A percentile compares a stretch with the other conserved stretches of the same genome.
Conservation (phyloP, 768 basidiomycete genomes). For the Trametes cubensis region DNA sequence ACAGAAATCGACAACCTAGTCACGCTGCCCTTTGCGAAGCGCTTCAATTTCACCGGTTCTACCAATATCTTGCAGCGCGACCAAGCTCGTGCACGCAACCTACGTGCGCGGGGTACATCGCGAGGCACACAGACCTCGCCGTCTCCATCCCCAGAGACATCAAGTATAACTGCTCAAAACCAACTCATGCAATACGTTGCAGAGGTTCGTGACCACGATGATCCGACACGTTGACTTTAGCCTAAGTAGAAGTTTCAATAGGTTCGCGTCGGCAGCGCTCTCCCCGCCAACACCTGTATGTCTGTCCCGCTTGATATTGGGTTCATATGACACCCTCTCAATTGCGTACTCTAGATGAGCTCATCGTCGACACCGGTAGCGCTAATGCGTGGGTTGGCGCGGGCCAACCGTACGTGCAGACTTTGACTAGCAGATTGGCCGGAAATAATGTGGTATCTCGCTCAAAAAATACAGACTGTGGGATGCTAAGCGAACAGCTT, state of each 20-base stretch:
- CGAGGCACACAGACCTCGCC: not conserved
- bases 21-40: slow-evolving; percentile 51
- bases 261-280: slow-evolving; percentile 24
- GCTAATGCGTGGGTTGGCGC: too few species aligned
- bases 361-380: too few species aligned
- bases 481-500: too few species aligned
- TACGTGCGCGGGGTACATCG: slow-evolving; percentile 42
- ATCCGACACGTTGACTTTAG: too few species aligned
- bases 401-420: too few species aligned
- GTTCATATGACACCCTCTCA: too few species aligned
- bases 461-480: too few species aligned
- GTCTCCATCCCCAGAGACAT: slow-evolving; percentile 7
- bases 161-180: slow-evolving; percentile 43
- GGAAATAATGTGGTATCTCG: too few species aligned
- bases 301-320: slow-evolving; percentile 18
- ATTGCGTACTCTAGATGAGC: too few species aligned
- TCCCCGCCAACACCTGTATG: slow-evolving; percentile 26
- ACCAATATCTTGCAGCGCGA: slow-evolving; percentile 53
- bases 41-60: slow-evolving; percentile 48
- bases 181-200: slow-evolving; percentile 40
- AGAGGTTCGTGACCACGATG: slow-evolving; percentile 1
- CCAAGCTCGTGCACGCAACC: slow-evolving; percentile 45
- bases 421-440: too few species aligned
- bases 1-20: slow-evolving; percentile 18
- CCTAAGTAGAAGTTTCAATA: not conserved